Conservation (phyloP, 139 green algal species). For the Chlamydomonas eustigma region DNA sequence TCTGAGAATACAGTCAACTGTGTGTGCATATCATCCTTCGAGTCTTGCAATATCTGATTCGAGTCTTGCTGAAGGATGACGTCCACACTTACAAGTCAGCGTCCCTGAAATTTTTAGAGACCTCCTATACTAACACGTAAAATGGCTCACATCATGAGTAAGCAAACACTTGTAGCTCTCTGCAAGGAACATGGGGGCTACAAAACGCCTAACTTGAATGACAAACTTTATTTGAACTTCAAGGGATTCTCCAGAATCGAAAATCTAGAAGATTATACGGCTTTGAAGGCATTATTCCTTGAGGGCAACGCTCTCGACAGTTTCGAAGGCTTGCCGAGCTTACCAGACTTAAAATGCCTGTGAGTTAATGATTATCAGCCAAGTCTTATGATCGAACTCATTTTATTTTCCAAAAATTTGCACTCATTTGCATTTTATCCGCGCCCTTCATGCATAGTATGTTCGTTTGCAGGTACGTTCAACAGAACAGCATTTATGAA, state of each 20-base stretch:
- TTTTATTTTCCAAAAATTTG: too few species aligned
- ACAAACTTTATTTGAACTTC: constrained; percentile 83
- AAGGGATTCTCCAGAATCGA: constrained; percentile 72
- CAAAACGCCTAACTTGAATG: constrained; percentile 74
- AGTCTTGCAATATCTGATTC: background rate
- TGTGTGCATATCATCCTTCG: background rate
- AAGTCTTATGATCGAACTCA: too few species aligned
- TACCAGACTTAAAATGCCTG: constrained; percentile 79
- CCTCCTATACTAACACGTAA: too few species aligned
- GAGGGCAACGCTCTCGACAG: constrained; percentile 80
- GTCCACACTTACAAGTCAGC: background rate
- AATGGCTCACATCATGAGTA: constrained; percentile 13
- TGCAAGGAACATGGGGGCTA: constrained; percentile 80
- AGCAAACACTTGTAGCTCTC: constrained; percentile 16
- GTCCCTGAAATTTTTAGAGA: too few species aligned
- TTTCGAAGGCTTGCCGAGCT: constrained; percentile 63
- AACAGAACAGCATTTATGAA: constrained; percentile 73
- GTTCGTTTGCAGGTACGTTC: constrained; percentile 78
- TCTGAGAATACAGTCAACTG: background rate
- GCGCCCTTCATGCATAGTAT: too few species aligned
- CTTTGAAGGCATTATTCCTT: constrained; percentile 79
- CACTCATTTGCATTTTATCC: too few species aligned
- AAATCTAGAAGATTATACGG: constrained; percentile 71
- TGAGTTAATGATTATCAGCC: too few species aligned
- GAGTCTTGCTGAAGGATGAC: too few species aligned